Percentiles rank a stretch among this genome's conserved stretches.
Conservation (phyloP, 2,329 filamentous ascomycete genomes). For the Basipetospora sp. region DNA sequence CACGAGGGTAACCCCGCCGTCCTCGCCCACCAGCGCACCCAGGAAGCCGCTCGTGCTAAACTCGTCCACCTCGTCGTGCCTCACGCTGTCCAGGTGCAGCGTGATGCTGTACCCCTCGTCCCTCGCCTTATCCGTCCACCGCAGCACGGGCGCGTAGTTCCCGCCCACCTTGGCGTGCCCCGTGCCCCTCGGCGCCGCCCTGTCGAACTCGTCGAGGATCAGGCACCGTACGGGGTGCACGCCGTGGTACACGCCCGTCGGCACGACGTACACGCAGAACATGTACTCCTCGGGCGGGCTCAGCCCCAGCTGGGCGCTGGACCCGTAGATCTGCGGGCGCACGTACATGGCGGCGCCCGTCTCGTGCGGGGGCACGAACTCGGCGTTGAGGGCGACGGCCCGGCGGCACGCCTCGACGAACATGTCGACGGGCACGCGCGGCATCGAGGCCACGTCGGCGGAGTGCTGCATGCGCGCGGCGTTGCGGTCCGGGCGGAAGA, state of each 20-base stretch:
- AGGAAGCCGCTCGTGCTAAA: conserved; percentile 93
- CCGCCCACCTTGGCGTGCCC: conserved; percentile 89
- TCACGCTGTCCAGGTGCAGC: conserved; percentile 76
- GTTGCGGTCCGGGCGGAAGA: conserved; percentile 82
- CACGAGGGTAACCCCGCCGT: conserved; percentile 51
- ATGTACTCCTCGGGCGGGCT: conserved; percentile 83
- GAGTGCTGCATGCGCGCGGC: conserved; percentile 73
- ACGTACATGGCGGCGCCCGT: conserved; percentile 89
- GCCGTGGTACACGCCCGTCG: conserved; percentile 89
- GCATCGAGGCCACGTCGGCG: conserved; percentile 69
- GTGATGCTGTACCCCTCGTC: conserved; percentile 82
- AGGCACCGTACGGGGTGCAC: conserved; percentile 73
- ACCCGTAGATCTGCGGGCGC: conserved; percentile 76
- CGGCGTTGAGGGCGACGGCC: conserved; percentile 77
- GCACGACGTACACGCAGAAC: conserved; percentile 78
- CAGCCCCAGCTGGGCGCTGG: conserved; percentile 71
- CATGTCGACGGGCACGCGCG: conserved; percentile 57
- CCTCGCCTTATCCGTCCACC: conserved; percentile 71
- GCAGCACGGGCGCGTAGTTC: conserved; percentile 85
- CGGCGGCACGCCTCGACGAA: conserved; percentile 66
- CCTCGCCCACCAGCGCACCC: conserved; percentile 46
- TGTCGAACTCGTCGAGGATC: conserved; percentile 85
- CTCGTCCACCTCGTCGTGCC: conserved; percentile 76
- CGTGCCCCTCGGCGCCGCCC: conserved; percentile 78
- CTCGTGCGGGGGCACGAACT: conserved; percentile 75